Evolutionary conservation across 164 flowering plant genomes (phyloP), one percentile per base, ranked within the genome.

Genomic region (Magnolia sinica): DNA sequence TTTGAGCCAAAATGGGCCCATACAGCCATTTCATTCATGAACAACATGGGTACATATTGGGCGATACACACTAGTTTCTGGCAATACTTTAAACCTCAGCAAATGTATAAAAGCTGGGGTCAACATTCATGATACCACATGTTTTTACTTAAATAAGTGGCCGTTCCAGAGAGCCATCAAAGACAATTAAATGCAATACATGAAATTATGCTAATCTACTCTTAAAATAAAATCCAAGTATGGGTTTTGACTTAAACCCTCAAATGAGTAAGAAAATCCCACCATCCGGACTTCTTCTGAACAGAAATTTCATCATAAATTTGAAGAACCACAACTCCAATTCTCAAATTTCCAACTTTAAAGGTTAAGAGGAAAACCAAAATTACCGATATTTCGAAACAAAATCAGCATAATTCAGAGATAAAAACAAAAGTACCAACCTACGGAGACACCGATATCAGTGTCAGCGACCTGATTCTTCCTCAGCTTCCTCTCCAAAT

Each of bases 401-500:
- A 14, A 31, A 7, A 68, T 2, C 59, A 10, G 16, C 59, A 55
- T 10, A 55, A 55, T 55, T 55, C 16, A 11, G 22, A 22, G 8
- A 31, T 31, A 31, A 31, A 52, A 70, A 23, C 13, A 24, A 51
- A 8, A 16, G 24, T 16, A 75, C 88, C 82, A 13, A 95, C 99
- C 99, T 61, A 95, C 98, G 4, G 99, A 95, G 76, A 89, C 95
- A 1, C 99, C 99, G 58, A 95, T 95, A 85, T 95, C 99, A 8
- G 99, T 95, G 83, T 95, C 99, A 6, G 99, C 97, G 45, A 95
- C 98, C 84, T 95, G 99, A 79, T 95, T 95, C 87, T 95, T 95
- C 73, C 99, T 86, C 45, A 95, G 92, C 87, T 95, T 95, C 85
- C 99, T 86, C 88, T 95, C 99, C 90, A 95, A 87, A 83, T 95